A percentile compares a stretch with the other conserved stretches of the same genome.
Conservation (phyloP, 116 monocot genomes). For the Dioscorea cayenensis region DNA sequence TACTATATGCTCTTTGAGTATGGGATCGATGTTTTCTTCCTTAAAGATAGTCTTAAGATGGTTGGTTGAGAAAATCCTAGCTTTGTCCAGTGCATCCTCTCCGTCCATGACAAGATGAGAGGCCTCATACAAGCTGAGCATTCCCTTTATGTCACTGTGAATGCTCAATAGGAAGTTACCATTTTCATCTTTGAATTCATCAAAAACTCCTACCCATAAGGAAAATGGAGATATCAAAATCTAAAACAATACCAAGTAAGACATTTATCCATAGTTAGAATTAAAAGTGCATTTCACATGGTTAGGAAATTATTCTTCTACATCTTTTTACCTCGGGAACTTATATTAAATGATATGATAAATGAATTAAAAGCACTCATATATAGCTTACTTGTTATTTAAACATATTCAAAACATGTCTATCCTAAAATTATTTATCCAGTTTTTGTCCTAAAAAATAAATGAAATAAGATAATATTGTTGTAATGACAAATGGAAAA, state of each 20-base stretch:
- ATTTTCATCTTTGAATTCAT: constrained; percentile 11
- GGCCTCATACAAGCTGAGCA: constrained; percentile 39
- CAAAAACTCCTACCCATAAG: constrained; percentile 1
- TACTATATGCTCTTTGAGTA: constrained; percentile 1
- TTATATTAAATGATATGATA: too few relatives aligned
- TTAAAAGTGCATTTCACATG: too few relatives aligned
- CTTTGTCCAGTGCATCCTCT: constrained; percentile 23
- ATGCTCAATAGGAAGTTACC: constrained; percentile 5
- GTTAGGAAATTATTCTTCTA: too few relatives aligned
- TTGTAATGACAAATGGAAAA: too few relatives aligned
- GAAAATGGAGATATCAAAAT: neutral
- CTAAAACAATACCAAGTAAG: neutral
- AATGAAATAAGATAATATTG: too few relatives aligned
- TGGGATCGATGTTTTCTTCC: neutral
- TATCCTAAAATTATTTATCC: too few relatives aligned
- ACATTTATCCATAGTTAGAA: too few relatives aligned
- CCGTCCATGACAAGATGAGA: constrained; percentile 24
- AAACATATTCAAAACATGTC: too few relatives aligned
- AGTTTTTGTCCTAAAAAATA: too few relatives aligned
- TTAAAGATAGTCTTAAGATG: constrained; percentile 5
- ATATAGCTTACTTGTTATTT: too few relatives aligned
- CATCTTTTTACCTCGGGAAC: too few relatives aligned
- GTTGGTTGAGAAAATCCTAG: constrained; percentile 12
- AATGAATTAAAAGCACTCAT: too few relatives aligned
- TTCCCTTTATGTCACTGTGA: constrained; percentile 4